phyloP scores from a whole-genome alignment of 257 asterid genomes.

The Knoxia roxburghii region DNA sequence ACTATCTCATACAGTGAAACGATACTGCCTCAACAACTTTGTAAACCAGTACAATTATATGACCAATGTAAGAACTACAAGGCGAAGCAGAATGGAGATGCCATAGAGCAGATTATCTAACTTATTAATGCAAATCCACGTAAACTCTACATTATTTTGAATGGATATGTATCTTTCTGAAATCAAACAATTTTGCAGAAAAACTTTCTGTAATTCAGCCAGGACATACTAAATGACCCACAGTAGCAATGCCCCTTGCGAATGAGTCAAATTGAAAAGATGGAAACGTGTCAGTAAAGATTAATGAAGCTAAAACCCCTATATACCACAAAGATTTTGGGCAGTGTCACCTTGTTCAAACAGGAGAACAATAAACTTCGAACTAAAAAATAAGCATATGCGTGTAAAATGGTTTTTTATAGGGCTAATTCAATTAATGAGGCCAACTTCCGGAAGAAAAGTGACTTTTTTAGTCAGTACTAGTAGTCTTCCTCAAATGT shows the following conservation, averaged over 20 bases:
- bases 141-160: neutral
- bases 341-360: neutral
- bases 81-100: neutral
- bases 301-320: neutral
- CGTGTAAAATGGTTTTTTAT: neutral
- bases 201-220: neutral
- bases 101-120: neutral
- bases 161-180: neutral
- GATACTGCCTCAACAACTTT: conserved; percentile 11
- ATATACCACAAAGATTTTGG: no score
- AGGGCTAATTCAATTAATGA: neutral
- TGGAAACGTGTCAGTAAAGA: neutral
- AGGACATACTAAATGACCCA: neutral
- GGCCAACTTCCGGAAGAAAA: neutral
- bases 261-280: neutral
- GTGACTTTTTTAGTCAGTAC: no score
- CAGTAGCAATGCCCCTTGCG: neutral
- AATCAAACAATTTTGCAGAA: neutral
- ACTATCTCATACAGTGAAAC: conserved; percentile 10
- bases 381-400: neutral
- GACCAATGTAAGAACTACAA: neutral
- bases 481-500: neutral
- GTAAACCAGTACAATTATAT: neutral
- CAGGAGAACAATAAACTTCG: neutral
- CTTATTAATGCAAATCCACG: neutral